Conservation (phyloP, 2,329 filamentous ascomycete species). For the Harringtonia aguacate region DNA sequence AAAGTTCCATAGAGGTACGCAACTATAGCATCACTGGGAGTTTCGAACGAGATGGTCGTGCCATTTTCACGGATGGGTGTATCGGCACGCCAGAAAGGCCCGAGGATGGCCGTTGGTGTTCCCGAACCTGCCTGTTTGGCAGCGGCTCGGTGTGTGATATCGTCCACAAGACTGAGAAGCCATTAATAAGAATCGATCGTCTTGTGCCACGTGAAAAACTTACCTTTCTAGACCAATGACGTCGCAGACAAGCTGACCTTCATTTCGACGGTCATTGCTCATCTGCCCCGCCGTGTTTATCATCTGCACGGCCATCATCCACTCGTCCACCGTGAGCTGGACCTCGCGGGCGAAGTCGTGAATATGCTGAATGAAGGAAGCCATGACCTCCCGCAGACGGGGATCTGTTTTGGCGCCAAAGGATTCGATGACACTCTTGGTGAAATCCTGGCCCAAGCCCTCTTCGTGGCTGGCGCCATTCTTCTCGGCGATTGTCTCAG, state of each 20-base stretch:
- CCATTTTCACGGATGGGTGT: slow-evolving; percentile 48
- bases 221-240: slow-evolving; percentile 47
- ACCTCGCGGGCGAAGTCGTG: slow-evolving; percentile 60
- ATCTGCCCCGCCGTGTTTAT: slow-evolving; percentile 50
- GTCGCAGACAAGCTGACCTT: slow-evolving; percentile 52
- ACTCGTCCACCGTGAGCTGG: slow-evolving; percentile 55
- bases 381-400: slow-evolving; percentile 46
- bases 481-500: slow-evolving; percentile 37
- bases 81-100: slow-evolving; percentile 56
- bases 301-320: slow-evolving; percentile 53
- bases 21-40: slow-evolving; percentile 27
- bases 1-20: slow-evolving; percentile 42
- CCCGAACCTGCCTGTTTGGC: slow-evolving; percentile 27
- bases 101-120: slow-evolving; percentile 46
- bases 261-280: slow-evolving; percentile 46
- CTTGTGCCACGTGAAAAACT: too few species aligned
- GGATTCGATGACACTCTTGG: slow-evolving; percentile 49
- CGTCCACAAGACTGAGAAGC: slow-evolving; percentile 44
- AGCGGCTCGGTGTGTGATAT: slow-evolving; percentile 50
- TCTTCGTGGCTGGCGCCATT: slow-evolving; percentile 21
- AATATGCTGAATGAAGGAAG: slow-evolving; percentile 49
- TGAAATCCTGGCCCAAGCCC: slow-evolving; percentile 35
- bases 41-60: slow-evolving; percentile 36
- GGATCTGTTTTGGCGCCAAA: slow-evolving; percentile 52
- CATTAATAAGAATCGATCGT: too few species aligned